Evolutionary conservation across 2,329 filamentous ascomycete species (phyloP).

Genomic region (Pseudonectria buxi): DNA sequence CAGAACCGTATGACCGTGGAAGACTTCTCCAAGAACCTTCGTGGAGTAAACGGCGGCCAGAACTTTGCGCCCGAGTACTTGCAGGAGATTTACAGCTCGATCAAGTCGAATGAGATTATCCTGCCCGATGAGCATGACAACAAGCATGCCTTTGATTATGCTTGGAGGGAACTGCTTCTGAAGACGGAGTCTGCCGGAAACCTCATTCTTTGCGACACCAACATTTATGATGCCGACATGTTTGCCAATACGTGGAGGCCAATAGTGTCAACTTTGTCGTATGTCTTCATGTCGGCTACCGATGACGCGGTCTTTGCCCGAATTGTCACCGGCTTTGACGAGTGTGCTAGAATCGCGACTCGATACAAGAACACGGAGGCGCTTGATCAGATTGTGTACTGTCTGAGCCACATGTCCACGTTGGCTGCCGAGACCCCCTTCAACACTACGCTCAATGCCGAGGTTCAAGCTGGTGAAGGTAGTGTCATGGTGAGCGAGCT

Average conservation of each 20-base stretch:
- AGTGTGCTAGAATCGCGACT: conserved; percentile 88
- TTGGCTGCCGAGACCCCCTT: conserved; percentile 68
- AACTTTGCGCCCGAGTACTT: conserved; percentile 83
- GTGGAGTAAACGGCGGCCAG: conserved; percentile 78
- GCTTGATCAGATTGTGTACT: conserved; percentile 87
- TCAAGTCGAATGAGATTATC: conserved; percentile 91
- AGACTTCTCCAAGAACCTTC: conserved; percentile 82
- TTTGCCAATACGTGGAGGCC: conserved; percentile 94
- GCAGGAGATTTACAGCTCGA: conserved; percentile 81
- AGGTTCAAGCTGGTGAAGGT: conserved; percentile 85
- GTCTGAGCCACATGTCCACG: conserved; percentile 83
- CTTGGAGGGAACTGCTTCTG: conserved; percentile 87
- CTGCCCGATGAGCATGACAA: conserved; percentile 96
- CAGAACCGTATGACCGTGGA: conserved; percentile 76
- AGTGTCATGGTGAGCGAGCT: conserved; percentile 98
- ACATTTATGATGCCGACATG: conserved; percentile 96
- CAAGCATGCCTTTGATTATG: conserved; percentile 92
- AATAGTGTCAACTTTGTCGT: conserved; percentile 88
- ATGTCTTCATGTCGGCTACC: conserved; percentile 97
- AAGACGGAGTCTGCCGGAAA: conserved; percentile 74
- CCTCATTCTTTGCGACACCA: conserved; percentile 76
- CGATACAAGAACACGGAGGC: conserved; percentile 78
- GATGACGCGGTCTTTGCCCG: conserved; percentile 93
- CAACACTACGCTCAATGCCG: conserved; percentile 86
- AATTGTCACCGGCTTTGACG: conserved; percentile 90